Evolutionary conservation across 2,329 filamentous ascomycete genomes (phyloP).

Genomic region (Clathrospora elynae): DNA sequence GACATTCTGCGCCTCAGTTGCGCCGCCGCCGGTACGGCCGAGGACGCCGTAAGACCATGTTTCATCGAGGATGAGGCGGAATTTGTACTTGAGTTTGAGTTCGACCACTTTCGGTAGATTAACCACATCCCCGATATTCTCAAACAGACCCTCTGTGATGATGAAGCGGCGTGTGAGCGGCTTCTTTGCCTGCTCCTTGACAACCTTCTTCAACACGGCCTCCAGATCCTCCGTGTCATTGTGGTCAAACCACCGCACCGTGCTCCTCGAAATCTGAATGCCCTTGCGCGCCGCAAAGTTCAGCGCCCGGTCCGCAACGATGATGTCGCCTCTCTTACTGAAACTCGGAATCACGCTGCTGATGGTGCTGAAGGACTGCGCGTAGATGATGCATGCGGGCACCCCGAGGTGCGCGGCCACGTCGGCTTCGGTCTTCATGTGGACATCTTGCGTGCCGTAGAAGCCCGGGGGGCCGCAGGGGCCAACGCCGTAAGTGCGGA

Average conservation of each 20-base stretch:
- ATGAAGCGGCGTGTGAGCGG: constrained; percentile 92
- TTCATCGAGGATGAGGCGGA: constrained; percentile 95
- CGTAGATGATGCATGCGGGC: constrained; percentile 89
- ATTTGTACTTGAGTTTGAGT: constrained; percentile 95
- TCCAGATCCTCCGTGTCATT: constrained; percentile 96
- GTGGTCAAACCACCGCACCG: constrained; percentile 91
- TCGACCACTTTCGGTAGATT: constrained; percentile 90
- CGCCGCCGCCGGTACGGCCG: constrained; percentile 84
- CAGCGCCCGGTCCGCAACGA: constrained; percentile 90
- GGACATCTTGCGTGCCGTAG: constrained; percentile 97
- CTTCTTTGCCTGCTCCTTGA: constrained; percentile 85
- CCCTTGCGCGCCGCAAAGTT: constrained; percentile 96
- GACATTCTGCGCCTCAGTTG: constrained; percentile 96
- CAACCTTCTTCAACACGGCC: constrained; percentile 79
- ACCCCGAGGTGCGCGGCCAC: constrained; percentile 89
- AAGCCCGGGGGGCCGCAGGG: constrained; percentile 97
- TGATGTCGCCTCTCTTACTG: constrained; percentile 95
- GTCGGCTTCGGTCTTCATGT: constrained; percentile 95
- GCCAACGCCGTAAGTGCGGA: constrained; percentile 94
- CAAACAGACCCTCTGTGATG: constrained; percentile 93
- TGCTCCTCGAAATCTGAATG: constrained; percentile 88
- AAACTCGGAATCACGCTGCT: constrained; percentile 97
- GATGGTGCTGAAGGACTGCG: constrained; percentile 94
- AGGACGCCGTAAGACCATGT: constrained; percentile 97
- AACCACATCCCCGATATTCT: constrained; percentile 82